These are phyloP conservation scores for Entomortierella parvispora DNA, from an alignment of 192 early-diverging fungal genomes.

Conservation along the genomic window DNA sequence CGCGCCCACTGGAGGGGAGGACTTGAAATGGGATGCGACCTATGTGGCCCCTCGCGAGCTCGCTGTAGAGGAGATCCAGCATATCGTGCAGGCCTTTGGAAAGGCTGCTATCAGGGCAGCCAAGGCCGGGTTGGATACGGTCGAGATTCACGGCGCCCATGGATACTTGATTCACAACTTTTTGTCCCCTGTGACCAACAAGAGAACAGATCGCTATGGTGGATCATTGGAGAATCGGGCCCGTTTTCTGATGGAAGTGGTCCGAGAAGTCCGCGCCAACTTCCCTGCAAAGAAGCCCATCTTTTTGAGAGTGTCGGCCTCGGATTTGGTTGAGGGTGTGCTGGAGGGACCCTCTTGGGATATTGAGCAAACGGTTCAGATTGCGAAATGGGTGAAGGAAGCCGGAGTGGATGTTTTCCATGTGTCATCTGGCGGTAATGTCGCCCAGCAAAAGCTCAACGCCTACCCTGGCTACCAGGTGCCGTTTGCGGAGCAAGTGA, in stretches of 20 bases:
- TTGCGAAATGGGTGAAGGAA: constrained; percentile 64
- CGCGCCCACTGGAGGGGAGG: constrained; percentile 64
- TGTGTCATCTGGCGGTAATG: constrained; percentile 80
- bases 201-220: constrained; percentile 92
- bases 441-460: constrained; percentile 59
- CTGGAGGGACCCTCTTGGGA: constrained; percentile 69
- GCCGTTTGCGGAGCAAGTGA: constrained; percentile 72
- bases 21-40: constrained; percentile 39
- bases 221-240: constrained; percentile 90
- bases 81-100: constrained; percentile 70
- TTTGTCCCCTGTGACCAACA: constrained; percentile 82
- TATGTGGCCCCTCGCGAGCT: constrained; percentile 64
- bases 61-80: constrained; percentile 71
- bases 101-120: constrained; percentile 74
- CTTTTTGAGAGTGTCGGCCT: constrained; percentile 83
- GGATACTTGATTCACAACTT: constrained; percentile 91
- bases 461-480: constrained; percentile 71
- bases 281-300: constrained; percentile 75
- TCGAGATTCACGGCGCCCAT: constrained; percentile 93
- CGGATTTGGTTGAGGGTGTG: constrained; percentile 72
- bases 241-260: constrained; percentile 63
- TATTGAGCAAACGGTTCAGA: constrained; percentile 74
- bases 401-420: constrained; percentile 90
- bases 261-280: constrained; percentile 66
- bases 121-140: constrained; percentile 86